phyloP scores from a whole-genome alignment of 2,329 filamentous ascomycete genomes.

The Paraphoma sp. region DNA sequence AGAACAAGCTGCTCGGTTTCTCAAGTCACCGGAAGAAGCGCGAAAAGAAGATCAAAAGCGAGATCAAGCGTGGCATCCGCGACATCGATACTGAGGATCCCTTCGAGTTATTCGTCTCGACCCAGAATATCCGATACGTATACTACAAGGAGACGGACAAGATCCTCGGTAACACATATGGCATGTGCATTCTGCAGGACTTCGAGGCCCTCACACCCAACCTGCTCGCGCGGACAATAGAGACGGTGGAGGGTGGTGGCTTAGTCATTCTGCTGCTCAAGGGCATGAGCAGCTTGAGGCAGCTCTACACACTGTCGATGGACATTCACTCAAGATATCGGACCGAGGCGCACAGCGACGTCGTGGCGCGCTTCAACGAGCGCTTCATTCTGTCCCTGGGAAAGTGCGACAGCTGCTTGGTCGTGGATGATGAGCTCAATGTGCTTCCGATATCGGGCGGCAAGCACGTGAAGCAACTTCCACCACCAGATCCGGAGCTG shows the following conservation, averaged over 20 bases:
- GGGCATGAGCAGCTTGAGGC: slow-evolving; percentile 95
- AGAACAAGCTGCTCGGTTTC: slow-evolving; percentile 94
- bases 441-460: slow-evolving; percentile 96
- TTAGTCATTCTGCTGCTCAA: slow-evolving; percentile 89
- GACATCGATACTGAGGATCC: slow-evolving; percentile 93
- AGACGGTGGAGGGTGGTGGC: slow-evolving; percentile 96
- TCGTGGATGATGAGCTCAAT: slow-evolving; percentile 97
- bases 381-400: slow-evolving; percentile 94
- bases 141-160: slow-evolving; percentile 99
- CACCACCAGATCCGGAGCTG: slow-evolving; percentile 76
- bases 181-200: slow-evolving; percentile 97
- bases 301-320: slow-evolving; percentile 96
- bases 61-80: slow-evolving; percentile 92
- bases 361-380: slow-evolving; percentile 96
- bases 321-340: slow-evolving; percentile 96
- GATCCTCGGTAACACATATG: slow-evolving; percentile 96
- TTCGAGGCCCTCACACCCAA: slow-evolving; percentile 99
- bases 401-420: slow-evolving; percentile 92
- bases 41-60: slow-evolving; percentile 97
- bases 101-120: slow-evolving; percentile 95
- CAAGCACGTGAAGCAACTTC: slow-evolving; percentile 83
- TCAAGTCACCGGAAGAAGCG: slow-evolving; percentile 97
- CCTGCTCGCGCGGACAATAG: slow-evolving; percentile 88
- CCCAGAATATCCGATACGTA: slow-evolving; percentile 97
- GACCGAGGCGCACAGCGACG: slow-evolving; percentile 94